phyloP scores from a whole-genome alignment of 139 green algal species.

The Coelastrella sp. region DNA sequence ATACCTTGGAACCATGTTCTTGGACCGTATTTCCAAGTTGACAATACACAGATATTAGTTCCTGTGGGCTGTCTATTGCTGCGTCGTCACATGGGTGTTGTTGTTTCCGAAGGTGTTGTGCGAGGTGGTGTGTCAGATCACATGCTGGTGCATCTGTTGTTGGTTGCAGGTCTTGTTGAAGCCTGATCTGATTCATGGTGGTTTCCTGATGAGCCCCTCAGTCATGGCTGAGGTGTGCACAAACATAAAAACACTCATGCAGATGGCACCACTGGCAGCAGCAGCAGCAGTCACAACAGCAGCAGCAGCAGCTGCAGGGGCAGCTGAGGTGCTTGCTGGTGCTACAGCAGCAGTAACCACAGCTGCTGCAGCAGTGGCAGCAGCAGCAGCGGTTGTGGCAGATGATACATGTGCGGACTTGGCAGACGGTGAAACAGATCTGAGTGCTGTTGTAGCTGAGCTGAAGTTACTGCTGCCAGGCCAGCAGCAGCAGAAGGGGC shows the following conservation, averaged over 20 bases:
- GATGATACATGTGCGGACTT: neutral
- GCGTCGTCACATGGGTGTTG: neutral
- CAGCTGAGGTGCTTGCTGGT: constrained; percentile 7
- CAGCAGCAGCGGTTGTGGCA: no score
- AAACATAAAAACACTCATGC: neutral
- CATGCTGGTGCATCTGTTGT: constrained; percentile 70
- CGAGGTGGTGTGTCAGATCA: constrained; percentile 54
- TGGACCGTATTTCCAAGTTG: no score
- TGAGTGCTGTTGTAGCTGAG: neutral
- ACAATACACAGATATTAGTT: no score
- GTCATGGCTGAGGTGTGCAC: neutral
- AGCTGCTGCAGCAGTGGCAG: neutral
- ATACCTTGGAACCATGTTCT: no score
- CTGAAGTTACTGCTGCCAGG: neutral
- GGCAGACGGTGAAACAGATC: neutral
- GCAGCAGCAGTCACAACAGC: no score
- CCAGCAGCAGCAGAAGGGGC: neutral
- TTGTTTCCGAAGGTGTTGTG: neutral
- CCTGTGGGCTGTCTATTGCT: no score
- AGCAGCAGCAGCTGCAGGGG: neutral
- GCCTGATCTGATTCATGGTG: neutral
- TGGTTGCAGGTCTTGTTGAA: neutral
- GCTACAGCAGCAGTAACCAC: constrained; percentile 1
- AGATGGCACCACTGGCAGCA: neutral
- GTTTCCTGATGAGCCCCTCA: neutral